phyloP scores from a whole-genome alignment of 495 filamentous ascomycete genomes.

The Penicillium macrosclerotiorum region DNA sequence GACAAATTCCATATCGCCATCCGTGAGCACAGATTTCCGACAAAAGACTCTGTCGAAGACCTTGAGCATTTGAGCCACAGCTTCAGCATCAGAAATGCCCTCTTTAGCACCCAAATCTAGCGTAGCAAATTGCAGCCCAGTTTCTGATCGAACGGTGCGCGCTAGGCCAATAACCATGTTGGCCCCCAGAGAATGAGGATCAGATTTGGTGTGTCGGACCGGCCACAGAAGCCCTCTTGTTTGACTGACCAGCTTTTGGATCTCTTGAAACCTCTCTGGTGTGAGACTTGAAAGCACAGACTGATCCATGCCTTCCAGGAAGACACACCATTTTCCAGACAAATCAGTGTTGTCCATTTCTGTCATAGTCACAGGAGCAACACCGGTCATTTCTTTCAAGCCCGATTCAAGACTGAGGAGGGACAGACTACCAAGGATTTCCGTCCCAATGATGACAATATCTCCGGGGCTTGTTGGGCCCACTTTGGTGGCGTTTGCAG shows the following conservation, averaged over 20 bases:
- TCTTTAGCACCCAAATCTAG: conserved; percentile 27
- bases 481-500: conserved; percentile 9
- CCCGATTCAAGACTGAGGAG: conserved; percentile 10
- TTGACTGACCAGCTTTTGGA: conserved; percentile 22
- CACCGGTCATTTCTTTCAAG: conserved; percentile 13
- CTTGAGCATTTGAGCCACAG: conserved; percentile 20
- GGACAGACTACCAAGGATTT: conserved; percentile 13
- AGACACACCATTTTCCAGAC: conserved; percentile 33
- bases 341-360: conserved; percentile 13
- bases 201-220: conserved; percentile 14
- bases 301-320: conserved; percentile 25
- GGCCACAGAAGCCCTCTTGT: conserved; percentile 32
- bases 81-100: conserved; percentile 9
- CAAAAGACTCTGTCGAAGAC: conserved; percentile 28
- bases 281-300: conserved; percentile 23
- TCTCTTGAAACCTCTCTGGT: conserved; percentile 18
- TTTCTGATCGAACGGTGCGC: conserved; percentile 33
- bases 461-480: conserved; percentile 19
- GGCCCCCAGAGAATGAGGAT: conserved; percentile 15
- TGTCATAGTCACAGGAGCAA: conserved; percentile 1
- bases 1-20: conserved; percentile 30
- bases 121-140: conserved; percentile 25
- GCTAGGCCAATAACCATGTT: conserved; percentile 32
- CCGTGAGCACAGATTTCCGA: conserved; percentile 14
- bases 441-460: conserved; percentile 18